Percentiles rank a stretch among this genome's conserved stretches.
phyloP scores from a whole-genome alignment of 306 rosid species.

The Clitoria ternatea region DNA sequence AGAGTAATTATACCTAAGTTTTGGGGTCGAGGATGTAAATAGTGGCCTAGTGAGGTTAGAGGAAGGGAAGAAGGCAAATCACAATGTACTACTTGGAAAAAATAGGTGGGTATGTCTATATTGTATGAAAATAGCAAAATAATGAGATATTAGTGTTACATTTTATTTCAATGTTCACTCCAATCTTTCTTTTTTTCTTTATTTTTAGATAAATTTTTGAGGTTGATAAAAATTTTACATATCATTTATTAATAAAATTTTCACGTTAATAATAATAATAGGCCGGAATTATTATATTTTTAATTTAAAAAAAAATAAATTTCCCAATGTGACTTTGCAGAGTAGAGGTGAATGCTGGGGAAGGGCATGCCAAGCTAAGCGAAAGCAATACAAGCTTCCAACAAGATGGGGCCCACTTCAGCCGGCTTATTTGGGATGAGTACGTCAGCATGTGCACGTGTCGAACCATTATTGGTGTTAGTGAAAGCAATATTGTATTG shows the following conservation, averaged over 20 bases:
- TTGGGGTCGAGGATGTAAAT: conserved; percentile 63
- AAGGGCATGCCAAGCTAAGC: background rate
- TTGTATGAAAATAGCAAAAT: conserved; percentile 43
- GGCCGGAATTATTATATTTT: no score
- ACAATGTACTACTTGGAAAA: conserved; percentile 44
- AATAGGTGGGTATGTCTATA: conserved; percentile 39
- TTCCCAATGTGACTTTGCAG: background rate
- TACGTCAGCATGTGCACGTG: conserved; percentile 40
- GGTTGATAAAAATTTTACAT: no score
- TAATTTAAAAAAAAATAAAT: background rate
- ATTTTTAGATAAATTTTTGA: no score
- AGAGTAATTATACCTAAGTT: conserved; percentile 63
- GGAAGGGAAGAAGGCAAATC: conserved; percentile 16
- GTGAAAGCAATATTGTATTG: conserved; percentile 38
- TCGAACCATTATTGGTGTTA: background rate
- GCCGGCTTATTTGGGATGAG: conserved; percentile 40
- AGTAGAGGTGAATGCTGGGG: conserved; percentile 13
- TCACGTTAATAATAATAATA: no score
- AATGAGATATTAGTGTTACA: conserved; percentile 22
- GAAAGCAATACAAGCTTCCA: background rate
- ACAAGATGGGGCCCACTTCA: conserved; percentile 29
- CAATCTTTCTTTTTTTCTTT: background rate
- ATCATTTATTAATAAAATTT: no score
- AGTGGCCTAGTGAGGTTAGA: conserved; percentile 18
- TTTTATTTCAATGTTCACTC: background rate